Conservation (phyloP, 139 green algal species). For the Chlamydomonas sp. region DNA sequence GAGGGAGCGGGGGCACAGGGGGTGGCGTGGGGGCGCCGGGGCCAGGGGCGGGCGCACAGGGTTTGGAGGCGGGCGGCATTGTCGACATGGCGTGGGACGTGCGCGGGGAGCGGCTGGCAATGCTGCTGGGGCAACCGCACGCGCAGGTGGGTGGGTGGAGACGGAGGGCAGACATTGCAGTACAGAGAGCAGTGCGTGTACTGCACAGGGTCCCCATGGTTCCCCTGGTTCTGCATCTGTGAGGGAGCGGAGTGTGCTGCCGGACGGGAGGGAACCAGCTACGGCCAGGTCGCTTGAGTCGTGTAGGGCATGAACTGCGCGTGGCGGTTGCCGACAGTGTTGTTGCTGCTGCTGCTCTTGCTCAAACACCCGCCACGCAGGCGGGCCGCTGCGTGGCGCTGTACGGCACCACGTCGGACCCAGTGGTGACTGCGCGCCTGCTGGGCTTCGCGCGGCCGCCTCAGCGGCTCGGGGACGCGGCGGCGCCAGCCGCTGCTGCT, state of each 20-base stretch:
- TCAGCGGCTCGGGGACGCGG: not conserved
- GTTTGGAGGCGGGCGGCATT: not conserved
- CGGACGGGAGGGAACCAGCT: too few relatives aligned
- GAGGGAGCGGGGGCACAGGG: not conserved
- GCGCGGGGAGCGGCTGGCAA: constrained; percentile 38
- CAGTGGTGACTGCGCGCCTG: constrained; percentile 47
- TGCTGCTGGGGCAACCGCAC: constrained; percentile 28
- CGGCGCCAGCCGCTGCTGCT: not conserved
- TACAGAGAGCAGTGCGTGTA: too few relatives aligned
- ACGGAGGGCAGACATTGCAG: too few relatives aligned
- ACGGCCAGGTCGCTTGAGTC: too few relatives aligned
- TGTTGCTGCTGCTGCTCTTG: not conserved
- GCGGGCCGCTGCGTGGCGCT: constrained; percentile 41
- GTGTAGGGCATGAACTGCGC: too few relatives aligned
- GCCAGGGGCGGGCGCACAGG: not conserved
- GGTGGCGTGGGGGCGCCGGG: not conserved
- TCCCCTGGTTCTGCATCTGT: too few relatives aligned
- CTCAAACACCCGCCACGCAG: not conserved
- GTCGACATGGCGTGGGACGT: constrained; percentile 53
- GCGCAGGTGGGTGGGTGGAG: not conserved
- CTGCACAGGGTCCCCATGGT: too few relatives aligned
- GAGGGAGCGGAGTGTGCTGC: too few relatives aligned
- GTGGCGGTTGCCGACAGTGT: not conserved
- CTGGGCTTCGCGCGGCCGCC: constrained; percentile 48
- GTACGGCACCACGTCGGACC: constrained; percentile 46